phyloP scores from a whole-genome alignment of 768 basidiomycete genomes.

The Lentinula detonsa region DNA sequence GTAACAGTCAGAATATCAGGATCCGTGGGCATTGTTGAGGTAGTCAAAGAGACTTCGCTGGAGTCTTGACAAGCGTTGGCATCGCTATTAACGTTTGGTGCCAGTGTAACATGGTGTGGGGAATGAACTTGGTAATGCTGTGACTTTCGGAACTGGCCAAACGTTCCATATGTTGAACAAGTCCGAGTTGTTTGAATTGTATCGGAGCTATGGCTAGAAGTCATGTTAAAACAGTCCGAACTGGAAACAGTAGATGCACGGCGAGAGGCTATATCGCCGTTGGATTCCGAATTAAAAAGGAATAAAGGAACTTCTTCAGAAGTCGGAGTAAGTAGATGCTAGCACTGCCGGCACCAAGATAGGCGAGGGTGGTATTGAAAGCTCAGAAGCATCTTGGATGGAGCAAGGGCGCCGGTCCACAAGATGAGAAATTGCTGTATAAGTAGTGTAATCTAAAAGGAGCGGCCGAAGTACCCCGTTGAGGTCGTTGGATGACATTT shows the following conservation, averaged over 20 bases:
- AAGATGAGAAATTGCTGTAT: too few species aligned
- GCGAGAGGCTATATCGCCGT: slow-evolving; percentile 1
- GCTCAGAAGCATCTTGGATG: slow-evolving; percentile 28
- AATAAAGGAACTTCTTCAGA: slow-evolving; percentile 50
- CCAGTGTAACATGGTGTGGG: too few species aligned
- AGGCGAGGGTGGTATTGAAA: slow-evolving; percentile 34
- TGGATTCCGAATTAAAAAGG: slow-evolving; percentile 25
- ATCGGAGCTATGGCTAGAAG: not conserved
- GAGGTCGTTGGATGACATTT: too few species aligned
- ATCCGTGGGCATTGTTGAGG: not conserved
- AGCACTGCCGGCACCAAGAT: slow-evolving; percentile 33
- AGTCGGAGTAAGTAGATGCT: slow-evolving; percentile 26
- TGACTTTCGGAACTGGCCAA: slow-evolving; percentile 2
- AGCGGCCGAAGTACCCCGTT: not conserved
- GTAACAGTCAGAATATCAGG: slow-evolving; percentile 16
- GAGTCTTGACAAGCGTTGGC: not conserved
- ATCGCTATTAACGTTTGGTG: not conserved
- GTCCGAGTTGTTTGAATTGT: not conserved
- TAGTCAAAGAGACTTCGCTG: not conserved
- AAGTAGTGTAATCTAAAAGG: not conserved
- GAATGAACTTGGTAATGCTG: not conserved
- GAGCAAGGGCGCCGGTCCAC: slow-evolving; percentile 24
- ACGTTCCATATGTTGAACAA: slow-evolving; percentile 3
- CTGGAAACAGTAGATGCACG: not conserved
- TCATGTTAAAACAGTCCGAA: not conserved